phyloP scores from a whole-genome alignment of 2,329 filamentous ascomycete genomes.

The Setomelanomma holmii region DNA sequence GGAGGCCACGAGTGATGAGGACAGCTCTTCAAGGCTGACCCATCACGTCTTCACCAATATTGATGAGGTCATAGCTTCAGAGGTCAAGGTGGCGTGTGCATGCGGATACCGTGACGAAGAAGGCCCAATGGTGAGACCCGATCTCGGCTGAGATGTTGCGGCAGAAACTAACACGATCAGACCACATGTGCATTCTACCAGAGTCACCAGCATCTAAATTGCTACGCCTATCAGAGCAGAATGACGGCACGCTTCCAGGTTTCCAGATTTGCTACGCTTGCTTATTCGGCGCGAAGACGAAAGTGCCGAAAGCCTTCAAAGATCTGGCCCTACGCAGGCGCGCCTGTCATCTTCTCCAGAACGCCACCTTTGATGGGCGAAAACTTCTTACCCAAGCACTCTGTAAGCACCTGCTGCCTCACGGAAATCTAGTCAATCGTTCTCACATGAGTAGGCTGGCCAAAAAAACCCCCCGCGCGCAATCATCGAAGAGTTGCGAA shows the following conservation, averaged over 20 bases:
- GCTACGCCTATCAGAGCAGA: conserved; percentile 53
- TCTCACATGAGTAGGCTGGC: too few relatives aligned
- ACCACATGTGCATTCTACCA: conserved; percentile 54
- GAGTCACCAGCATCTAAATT: conserved; percentile 55
- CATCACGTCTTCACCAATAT: too few relatives aligned
- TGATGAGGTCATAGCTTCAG: too few relatives aligned
- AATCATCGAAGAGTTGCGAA: too few relatives aligned
- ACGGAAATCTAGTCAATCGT: too few relatives aligned
- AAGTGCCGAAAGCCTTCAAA: conserved; percentile 22
- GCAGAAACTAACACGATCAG: conserved; percentile 33
- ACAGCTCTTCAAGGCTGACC: too few relatives aligned
- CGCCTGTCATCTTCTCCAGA: conserved; percentile 7
- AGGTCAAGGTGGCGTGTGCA: too few relatives aligned
- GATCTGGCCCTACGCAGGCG: conserved; percentile 23
- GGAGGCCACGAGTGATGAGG: too few relatives aligned
- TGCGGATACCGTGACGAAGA: conserved; percentile 1
- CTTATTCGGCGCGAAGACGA: conserved; percentile 39
- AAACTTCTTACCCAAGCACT: too few relatives aligned
- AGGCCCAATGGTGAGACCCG: conserved; percentile 10
- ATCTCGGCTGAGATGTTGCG: not conserved
- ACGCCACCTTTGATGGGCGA: too few relatives aligned
- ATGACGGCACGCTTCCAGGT: conserved; percentile 50
- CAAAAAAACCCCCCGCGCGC: too few relatives aligned
- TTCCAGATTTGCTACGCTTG: conserved; percentile 58
- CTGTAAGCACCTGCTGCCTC: too few relatives aligned